phyloP scores from a whole-genome alignment of 2,329 filamentous ascomycete species.

The Fusarium zealandicum region DNA sequence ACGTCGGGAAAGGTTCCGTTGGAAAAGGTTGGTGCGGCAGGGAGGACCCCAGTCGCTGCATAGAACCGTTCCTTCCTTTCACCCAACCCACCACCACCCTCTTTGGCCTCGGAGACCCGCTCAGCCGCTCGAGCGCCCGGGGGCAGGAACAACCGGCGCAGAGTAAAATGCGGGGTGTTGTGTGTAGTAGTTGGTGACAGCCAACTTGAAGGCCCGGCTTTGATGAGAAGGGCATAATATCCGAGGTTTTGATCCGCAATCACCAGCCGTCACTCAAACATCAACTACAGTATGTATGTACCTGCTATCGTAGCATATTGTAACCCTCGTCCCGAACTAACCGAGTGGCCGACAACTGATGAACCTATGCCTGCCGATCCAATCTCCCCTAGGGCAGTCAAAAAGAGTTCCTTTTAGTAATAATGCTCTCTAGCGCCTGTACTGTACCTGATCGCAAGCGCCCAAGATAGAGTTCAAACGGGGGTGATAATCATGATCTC shows the following conservation, averaged over 20 bases:
- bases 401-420: too few species aligned
- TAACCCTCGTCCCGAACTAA: neutral
- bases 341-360: too few species aligned
- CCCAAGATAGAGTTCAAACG: slow-evolving; percentile 16
- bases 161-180: neutral
- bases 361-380: neutral
- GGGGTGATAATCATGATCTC: slow-evolving; percentile 12
- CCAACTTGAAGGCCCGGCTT: too few species aligned
- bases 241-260: neutral
- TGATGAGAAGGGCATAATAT: neutral
- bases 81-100: slow-evolving; percentile 10
- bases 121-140: slow-evolving; percentile 5
- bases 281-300: too few species aligned
- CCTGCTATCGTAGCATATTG: neutral
- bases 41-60: slow-evolving; percentile 12
- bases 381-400: neutral
- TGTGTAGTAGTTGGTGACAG: too few species aligned
- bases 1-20: slow-evolving; percentile 1
- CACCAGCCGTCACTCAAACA: too few species aligned
- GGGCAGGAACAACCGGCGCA: neutral
- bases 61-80: neutral
- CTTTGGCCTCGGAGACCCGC: slow-evolving; percentile 3
- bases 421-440: too few species aligned
- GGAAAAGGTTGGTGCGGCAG: slow-evolving; percentile 12
- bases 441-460: neutral